phyloP scores from a whole-genome alignment of 1,284 basidiomycete species.

The Fomitopsis schrenkii region DNA sequence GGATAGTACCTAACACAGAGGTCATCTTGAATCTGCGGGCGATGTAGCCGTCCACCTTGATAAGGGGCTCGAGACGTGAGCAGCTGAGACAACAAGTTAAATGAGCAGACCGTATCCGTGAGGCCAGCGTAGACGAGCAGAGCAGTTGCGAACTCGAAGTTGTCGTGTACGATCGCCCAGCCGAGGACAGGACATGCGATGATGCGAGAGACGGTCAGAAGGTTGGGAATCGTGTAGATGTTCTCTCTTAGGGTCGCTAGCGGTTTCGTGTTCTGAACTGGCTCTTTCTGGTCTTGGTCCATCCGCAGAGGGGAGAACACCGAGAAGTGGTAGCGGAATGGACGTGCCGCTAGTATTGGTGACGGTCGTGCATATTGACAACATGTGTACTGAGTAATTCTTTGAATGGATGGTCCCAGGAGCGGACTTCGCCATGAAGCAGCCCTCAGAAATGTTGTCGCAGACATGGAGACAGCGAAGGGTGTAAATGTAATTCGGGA shows the following conservation, averaged over 20 bases:
- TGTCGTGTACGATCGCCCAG: slow-evolving; percentile 85
- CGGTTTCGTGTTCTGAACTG: neutral
- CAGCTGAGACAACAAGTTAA: slow-evolving; percentile 7
- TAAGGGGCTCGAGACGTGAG: slow-evolving; percentile 13
- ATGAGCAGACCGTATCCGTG: slow-evolving; percentile 76
- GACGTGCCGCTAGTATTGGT: neutral
- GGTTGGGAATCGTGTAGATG: slow-evolving; percentile 93
- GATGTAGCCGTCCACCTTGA: slow-evolving; percentile 85
- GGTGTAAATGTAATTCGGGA: too few species aligned
- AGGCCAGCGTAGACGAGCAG: slow-evolving; percentile 87
- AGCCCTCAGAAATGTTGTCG: too few species aligned
- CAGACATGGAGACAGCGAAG: too few species aligned
- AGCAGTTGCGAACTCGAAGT: slow-evolving; percentile 77
- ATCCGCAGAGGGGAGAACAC: neutral
- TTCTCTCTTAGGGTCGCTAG: slow-evolving; percentile 55
- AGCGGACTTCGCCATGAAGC: too few species aligned
- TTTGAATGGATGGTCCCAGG: too few species aligned
- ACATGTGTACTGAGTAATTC: too few species aligned
- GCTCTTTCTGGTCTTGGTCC: neutral
- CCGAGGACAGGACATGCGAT: slow-evolving; percentile 86
- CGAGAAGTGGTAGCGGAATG: neutral
- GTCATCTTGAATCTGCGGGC: slow-evolving; percentile 84
- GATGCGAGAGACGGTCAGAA: slow-evolving; percentile 86
- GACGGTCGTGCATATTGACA: too few species aligned
- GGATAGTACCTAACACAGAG: slow-evolving; percentile 89